Evolutionary conservation across 2,329 filamentous ascomycete species (phyloP), one percentile per base, ranked within the genome.

Genomic region (Microcera coccophila): DNA sequence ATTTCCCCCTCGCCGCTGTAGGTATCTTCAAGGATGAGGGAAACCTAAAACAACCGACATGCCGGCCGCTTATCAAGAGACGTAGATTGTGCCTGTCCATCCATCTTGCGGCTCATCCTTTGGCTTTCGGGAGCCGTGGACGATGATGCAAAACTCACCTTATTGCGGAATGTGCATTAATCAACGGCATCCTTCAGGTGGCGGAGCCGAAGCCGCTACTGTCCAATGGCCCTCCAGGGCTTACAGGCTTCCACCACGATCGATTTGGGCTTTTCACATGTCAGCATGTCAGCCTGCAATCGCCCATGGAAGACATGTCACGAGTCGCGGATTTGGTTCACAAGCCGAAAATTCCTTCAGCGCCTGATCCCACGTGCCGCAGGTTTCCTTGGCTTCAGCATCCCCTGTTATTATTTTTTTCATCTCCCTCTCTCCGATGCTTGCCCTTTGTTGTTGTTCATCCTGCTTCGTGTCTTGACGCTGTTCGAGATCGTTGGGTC

Each of bases 281-380:
- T 52, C 49, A 57, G 39, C 31, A 36, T 40, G 28, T 31, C 29
- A 33, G n/a, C 12, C 9, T 10, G 15, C 9, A 8, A 16, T 8
- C 26, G 18, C 15, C 29, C 29, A 17, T 35, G 14, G 32, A 40
- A 41, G 44, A 38, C 34, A 29, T 51, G 49, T 54, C 53, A 52
- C 47, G 50, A 54, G 53, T 55, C 53, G 49, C 52, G 53, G 42
- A 49, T 45, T 19, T 17, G 16, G 33, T 35, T 35, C 36, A 38
- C 36, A 22, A 38, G 36, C 20, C 36, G 20, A 28, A 26, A 12
- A 5, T 26, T 26, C 35, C 35, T 16, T 24, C 19, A 24, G n/a
- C n/a, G 8, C 10, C 20, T 12, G 33, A 35, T 5, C 16, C 16
- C 33, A 18, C 20, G 33, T 19, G 33, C 33, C 33, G 17, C 33